Percentiles rank a stretch among this genome's conserved stretches.
phyloP scores from a whole-genome alignment of 805 yeast species.

The Nakazawaea anatomiae region DNA sequence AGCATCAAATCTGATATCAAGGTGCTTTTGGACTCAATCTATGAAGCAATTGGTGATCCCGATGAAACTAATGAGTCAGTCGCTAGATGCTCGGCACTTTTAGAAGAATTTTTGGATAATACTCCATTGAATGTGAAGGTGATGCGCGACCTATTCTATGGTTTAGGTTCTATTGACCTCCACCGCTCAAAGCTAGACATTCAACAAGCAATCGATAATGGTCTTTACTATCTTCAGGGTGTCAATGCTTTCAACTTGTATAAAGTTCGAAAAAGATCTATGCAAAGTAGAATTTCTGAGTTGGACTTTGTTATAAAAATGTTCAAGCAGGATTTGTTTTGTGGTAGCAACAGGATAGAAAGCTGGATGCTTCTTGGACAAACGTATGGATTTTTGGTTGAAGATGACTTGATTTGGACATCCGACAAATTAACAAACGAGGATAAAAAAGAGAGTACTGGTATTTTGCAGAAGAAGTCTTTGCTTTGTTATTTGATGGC shows the following conservation, averaged over 20 bases:
- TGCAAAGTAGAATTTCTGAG: conserved; percentile 80
- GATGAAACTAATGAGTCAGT: conserved; percentile 37
- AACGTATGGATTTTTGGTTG: conserved; percentile 71
- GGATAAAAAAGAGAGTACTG: conserved; percentile 57
- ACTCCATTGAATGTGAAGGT: conserved; percentile 36
- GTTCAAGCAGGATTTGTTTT: conserved; percentile 60
- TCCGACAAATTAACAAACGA: conserved; percentile 68
- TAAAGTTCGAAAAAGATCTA: conserved; percentile 63
- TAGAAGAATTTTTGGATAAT: conserved; percentile 43
- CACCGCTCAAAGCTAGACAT: conserved; percentile 24
- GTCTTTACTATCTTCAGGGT: conserved; percentile 68
- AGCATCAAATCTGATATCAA: conserved; percentile 69
- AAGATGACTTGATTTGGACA: conserved; percentile 90
- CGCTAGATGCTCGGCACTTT: conserved; percentile 35
- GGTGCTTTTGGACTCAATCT: conserved; percentile 61
- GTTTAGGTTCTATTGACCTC: conserved; percentile 30
- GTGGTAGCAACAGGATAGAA: conserved; percentile 66
- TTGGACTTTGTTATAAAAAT: conserved; percentile 66
- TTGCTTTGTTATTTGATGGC: conserved; percentile 75
- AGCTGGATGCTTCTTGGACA: conserved; percentile 84
- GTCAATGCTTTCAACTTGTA: conserved; percentile 63
- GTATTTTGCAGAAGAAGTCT: conserved; percentile 61
- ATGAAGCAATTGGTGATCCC: conserved; percentile 69
- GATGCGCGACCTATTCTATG: conserved; percentile 47
- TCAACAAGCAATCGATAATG: conserved; percentile 37